phyloP scores from a whole-genome alignment of 345 rosid genomes.

The Hibiscus syriacus region DNA sequence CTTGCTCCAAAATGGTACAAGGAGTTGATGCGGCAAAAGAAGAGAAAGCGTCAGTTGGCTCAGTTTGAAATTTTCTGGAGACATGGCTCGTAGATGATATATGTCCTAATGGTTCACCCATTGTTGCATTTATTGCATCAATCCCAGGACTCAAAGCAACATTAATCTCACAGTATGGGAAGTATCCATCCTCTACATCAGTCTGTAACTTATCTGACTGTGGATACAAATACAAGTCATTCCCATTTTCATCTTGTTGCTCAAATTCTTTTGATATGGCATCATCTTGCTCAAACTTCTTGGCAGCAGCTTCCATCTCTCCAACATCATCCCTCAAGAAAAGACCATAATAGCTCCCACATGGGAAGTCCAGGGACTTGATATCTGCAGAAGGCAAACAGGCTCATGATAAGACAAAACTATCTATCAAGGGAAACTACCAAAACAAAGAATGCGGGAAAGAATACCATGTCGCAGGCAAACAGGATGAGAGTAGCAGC shows the following conservation, averaged over 20 bases:
- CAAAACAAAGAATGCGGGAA: not conserved
- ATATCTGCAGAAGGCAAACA: constrained; percentile 39
- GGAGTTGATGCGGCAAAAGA: constrained; percentile 40
- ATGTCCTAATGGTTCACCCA: constrained; percentile 14
- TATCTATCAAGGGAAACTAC: not conserved
- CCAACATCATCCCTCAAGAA: constrained; percentile 68
- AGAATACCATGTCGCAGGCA: constrained; percentile 82
- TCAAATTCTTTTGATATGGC: constrained; percentile 29
- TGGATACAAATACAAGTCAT: constrained; percentile 47
- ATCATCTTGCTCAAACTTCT: constrained; percentile 64
- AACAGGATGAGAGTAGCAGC: constrained; percentile 52
- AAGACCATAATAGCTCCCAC: constrained; percentile 57
- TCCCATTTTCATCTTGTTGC: constrained; percentile 29
- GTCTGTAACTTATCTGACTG: constrained; percentile 26
- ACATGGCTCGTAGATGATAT: constrained; percentile 9
- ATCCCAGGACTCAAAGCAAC: constrained; percentile 22
- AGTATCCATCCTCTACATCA: constrained; percentile 44
- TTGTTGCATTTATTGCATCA: constrained; percentile 4
- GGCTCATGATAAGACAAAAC: constrained; percentile 9
- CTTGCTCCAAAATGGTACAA: constrained; percentile 33
- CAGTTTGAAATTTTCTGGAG: constrained; percentile 12
- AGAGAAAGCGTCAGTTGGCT: constrained; percentile 23
- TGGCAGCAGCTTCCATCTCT: constrained; percentile 80
- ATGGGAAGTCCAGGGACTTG: constrained; percentile 45
- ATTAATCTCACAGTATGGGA: constrained; percentile 58